Evolutionary conservation across 2,329 filamentous ascomycete genomes (phyloP), one percentile per base, ranked within the genome.

Genomic region (Claviceps purpurea): DNA sequence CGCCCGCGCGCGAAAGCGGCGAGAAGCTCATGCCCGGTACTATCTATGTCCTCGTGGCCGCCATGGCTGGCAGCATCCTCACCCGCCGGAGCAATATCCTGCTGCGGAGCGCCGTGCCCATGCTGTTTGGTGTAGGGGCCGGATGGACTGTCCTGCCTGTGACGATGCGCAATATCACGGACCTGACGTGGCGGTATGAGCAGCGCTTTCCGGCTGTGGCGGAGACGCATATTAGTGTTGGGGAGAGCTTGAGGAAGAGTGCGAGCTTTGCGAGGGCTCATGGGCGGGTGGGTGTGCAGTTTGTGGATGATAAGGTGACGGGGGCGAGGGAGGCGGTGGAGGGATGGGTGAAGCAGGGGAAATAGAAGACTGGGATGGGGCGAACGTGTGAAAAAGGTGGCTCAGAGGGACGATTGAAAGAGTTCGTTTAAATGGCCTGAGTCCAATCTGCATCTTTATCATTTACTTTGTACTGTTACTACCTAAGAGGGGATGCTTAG

Each of bases 11-110:
- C 62, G 85, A 91, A 70, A 87, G 82, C 55, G 87, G 87, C 66
- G 93, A 98, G 75, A 82, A 83, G 65, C 78, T 98, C 52, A 83
- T 97, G 70, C 93, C 93, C 38, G 91, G 91, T 26, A 76, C 82
- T 54, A 81, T 97, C 59, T 97, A 97, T 72, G 89, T 97, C 47
- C 79, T 96, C 34, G 90, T 98, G 47, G 85, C 90, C 43, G 84
- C 88, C 61, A 96, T 98, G 90, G 88, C 93, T 39, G 93, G 91
- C 60, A 89, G 82, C 68, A 97, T 98, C 66, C 74, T 96, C 52
- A 82, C 87, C 52, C 82, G 91, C 57, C 94, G 95, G 74, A 83
- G 91, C 61, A 90, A 86, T 68, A 77, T 97, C 56, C 67, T 95
- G 56, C 73, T 98, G 51, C 83, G 93, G 59, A 82, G 84, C 51